phyloP scores from a whole-genome alignment of 768 basidiomycete genomes.

The Leucosporidium creatinivorum region DNA sequence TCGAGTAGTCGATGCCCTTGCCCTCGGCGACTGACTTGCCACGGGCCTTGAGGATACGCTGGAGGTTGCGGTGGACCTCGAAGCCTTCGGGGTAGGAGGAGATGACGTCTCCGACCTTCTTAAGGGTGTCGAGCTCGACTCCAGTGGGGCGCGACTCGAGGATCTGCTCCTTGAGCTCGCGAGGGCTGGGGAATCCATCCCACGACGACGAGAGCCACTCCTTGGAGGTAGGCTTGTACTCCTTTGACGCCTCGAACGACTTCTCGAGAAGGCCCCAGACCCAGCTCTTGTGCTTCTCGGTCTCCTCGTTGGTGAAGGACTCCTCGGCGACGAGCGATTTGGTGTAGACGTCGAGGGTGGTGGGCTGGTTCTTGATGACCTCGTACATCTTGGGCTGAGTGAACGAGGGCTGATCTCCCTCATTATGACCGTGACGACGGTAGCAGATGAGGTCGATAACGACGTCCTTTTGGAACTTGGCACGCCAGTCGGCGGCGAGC shows the following conservation, averaged over 20 bases:
- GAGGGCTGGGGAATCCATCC: slow-evolving; percentile 97
- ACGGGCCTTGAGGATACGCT: slow-evolving; percentile 76
- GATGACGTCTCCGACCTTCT: slow-evolving; percentile 77
- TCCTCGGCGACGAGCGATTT: slow-evolving; percentile 82
- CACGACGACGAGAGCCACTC: slow-evolving; percentile 98
- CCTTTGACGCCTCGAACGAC: slow-evolving; percentile 84
- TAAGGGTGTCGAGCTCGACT: slow-evolving; percentile 62
- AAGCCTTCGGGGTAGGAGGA: slow-evolving; percentile 79
- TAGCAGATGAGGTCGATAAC: slow-evolving; percentile 98
- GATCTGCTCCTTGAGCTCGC: slow-evolving; percentile 83
- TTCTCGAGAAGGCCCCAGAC: slow-evolving; percentile 99
- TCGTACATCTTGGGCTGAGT: slow-evolving; percentile 97
- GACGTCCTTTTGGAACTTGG: slow-evolving; percentile 98
- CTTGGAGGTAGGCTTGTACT: slow-evolving; percentile 87
- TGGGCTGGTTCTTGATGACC: slow-evolving; percentile 78
- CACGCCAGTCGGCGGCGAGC: slow-evolving; percentile 93
- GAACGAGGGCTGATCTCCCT: slow-evolving; percentile 97
- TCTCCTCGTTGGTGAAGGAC: slow-evolving; percentile 90
- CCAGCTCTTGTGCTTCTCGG: slow-evolving; percentile 98
- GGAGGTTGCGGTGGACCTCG: slow-evolving; percentile 82
- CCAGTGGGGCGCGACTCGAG: slow-evolving; percentile 89
- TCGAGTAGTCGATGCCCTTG: slow-evolving; percentile 91
- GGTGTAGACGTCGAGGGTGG: slow-evolving; percentile 75
- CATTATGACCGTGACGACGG: slow-evolving; percentile 96
- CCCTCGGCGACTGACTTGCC: slow-evolving; percentile 90